These are phyloP conservation scores for Epichloe bromicola DNA, from an alignment of 2,329 filamentous ascomycete species.

Conservation along the genomic window DNA sequence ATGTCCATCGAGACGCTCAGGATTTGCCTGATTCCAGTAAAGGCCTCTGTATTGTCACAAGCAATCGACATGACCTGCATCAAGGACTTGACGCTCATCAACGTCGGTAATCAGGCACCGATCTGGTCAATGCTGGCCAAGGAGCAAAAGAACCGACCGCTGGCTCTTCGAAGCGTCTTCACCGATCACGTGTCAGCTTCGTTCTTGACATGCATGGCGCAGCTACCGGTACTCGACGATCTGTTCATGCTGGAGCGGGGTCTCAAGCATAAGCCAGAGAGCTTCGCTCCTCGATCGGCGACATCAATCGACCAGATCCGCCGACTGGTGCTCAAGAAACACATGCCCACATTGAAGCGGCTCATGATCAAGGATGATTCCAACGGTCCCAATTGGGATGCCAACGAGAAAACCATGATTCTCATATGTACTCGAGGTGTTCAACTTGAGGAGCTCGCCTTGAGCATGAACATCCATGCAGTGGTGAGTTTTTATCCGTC, in stretches of 20 bases:
- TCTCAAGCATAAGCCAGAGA: slow-evolving; percentile 37
- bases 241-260: slow-evolving; percentile 46
- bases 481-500: slow-evolving; percentile 30
- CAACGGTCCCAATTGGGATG: slow-evolving; percentile 39
- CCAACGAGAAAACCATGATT: slow-evolving; percentile 39
- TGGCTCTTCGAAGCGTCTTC: slow-evolving; percentile 44
- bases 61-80: slow-evolving; percentile 45
- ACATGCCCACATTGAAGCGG: slow-evolving; percentile 38
- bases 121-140: slow-evolving; percentile 46
- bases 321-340: slow-evolving; percentile 42
- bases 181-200: slow-evolving; percentile 47
- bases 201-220: slow-evolving; percentile 40
- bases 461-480: slow-evolving; percentile 38
- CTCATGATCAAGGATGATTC: slow-evolving; percentile 48
- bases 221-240: slow-evolving; percentile 41
- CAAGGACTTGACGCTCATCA: slow-evolving; percentile 46
- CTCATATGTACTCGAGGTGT: slow-evolving; percentile 39
- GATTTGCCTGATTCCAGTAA: slow-evolving; percentile 47
- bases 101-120: slow-evolving; percentile 46
- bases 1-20: slow-evolving; percentile 40
- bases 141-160: slow-evolving; percentile 36
- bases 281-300: slow-evolving; percentile 35
- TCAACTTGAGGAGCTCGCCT: slow-evolving; percentile 40
- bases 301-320: slow-evolving; percentile 46
- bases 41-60: slow-evolving; percentile 40